Evolutionary conservation across 75 land plant genomes (phyloP), one percentile per base, ranked within the genome.

Genomic region (Cupressus sempervirens): DNA sequence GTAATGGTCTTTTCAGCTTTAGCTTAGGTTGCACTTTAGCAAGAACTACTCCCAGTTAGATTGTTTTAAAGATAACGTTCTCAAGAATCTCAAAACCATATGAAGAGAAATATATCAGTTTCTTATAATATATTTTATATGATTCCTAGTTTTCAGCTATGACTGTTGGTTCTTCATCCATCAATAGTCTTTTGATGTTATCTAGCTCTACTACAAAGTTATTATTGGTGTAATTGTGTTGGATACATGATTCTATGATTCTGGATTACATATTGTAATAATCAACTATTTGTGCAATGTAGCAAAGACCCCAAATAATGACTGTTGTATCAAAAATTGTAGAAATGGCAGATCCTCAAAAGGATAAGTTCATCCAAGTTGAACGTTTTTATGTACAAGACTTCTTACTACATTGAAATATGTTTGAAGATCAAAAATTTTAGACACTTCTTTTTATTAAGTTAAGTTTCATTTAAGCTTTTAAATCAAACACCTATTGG

Each of bases 121-220:
- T 6, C 23, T 20, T 56, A 56, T 56, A 68, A 68, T 6, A 2
- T 30, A 97, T 97, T 75, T 72, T 97, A 34, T 97, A 97, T 83
- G 98, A 97, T 86, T 97, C 99, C 8, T 96, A 98, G 98, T 97
- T 98, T 14, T 98, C 98, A 52, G 99, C 98, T 12, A 97, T 97
- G 99, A 97, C 99, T 40, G 98, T 97, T 34, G 94, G 96, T 84
- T 97, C 99, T 62, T 84, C 96, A 73, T 97, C 98, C 87, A 97
- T 97, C 86, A 97, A 98, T 91, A 96, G 96, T 84, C 90, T 97
- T 54, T 97, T 98, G 50, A 97, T 97, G 98, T 84, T 97, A 32
- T 97, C 98, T 56, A 97, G 99, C 94, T 93, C 99, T 3, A 89
- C 99, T 56, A 95, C 68, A 13, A 97, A 97, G 98, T 98, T 97